Evolutionary conservation across 139 green algal genomes (phyloP).

Genomic region (Coccomyxa sp.): DNA sequence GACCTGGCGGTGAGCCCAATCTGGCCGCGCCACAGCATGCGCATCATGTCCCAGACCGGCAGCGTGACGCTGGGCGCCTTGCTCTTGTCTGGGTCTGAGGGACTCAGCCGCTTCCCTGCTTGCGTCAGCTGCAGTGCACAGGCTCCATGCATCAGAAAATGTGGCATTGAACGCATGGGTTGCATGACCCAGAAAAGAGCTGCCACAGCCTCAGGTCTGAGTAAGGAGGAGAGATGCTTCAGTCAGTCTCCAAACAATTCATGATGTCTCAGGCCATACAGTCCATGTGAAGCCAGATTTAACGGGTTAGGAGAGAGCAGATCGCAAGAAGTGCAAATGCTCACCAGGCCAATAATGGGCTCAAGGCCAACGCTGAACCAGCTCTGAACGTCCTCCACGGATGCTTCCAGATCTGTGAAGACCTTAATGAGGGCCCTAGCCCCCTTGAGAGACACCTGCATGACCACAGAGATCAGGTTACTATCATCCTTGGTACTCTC

Average conservation of each 20-base stretch:
- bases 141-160: neutral
- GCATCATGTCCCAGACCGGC: conserved; percentile 51
- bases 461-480: no score
- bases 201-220: no score
- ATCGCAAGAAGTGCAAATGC: neutral
- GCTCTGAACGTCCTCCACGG: conserved; percentile 27
- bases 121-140: conserved; percentile 21
- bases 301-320: neutral
- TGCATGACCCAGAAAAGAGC: neutral
- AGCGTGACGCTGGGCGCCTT: conserved; percentile 18
- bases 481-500: no score
- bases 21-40: conserved; percentile 50
- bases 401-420: conserved; percentile 56
- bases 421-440: conserved; percentile 57
- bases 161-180: neutral
- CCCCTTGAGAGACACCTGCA: conserved; percentile 44
- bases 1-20: conserved; percentile 20
- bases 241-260: no score
- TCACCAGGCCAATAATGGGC: conserved; percentile 37
- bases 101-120: conserved; percentile 45
- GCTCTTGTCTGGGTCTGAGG: conserved; percentile 36
- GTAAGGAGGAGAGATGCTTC: no score
- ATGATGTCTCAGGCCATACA: no score
- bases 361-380: conserved; percentile 50
- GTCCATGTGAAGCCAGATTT: neutral